These are phyloP conservation scores for Xylaria sp. DNA, from an alignment of 2,329 filamentous ascomycete species.

Conservation along the genomic window DNA sequence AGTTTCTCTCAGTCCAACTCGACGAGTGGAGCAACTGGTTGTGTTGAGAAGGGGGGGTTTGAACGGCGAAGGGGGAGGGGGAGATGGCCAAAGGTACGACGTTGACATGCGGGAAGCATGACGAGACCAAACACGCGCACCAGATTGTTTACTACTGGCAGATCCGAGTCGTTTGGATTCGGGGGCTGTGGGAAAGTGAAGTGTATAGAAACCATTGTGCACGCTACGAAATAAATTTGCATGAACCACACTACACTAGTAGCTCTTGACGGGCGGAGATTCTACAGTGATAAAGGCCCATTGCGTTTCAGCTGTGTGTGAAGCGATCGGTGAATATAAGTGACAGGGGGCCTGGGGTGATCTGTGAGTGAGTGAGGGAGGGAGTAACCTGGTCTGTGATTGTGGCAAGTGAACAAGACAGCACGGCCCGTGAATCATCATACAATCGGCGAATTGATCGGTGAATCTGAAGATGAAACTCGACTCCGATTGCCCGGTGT, in stretches of 20 bases:
- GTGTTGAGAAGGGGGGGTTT: constrained; percentile 16
- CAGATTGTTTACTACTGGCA: constrained; percentile 28
- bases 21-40: constrained; percentile 23
- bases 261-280: no score
- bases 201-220: constrained; percentile 29
- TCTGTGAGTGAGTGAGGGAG: no score
- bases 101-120: constrained; percentile 2
- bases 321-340: no score
- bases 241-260: constrained; percentile 21
- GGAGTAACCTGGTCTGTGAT: no score
- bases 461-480: background rate
- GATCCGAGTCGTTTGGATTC: constrained; percentile 22
- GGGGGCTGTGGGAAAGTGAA: constrained; percentile 17
- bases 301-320: no score
- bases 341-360: no score
- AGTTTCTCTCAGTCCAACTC: constrained; percentile 1
- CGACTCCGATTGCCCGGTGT: no score
- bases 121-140: constrained; percentile 22
- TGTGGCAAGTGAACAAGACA: no score
- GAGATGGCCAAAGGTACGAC: constrained; percentile 1
- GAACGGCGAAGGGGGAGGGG: constrained; percentile 21
- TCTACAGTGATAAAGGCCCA: no score
- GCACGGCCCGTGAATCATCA: no score
- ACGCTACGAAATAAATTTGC: constrained; percentile 20
- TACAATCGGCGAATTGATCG: background rate